Conservation (phyloP, 2,329 filamentous ascomycete genomes). For the Alternaria sp. region DNA sequence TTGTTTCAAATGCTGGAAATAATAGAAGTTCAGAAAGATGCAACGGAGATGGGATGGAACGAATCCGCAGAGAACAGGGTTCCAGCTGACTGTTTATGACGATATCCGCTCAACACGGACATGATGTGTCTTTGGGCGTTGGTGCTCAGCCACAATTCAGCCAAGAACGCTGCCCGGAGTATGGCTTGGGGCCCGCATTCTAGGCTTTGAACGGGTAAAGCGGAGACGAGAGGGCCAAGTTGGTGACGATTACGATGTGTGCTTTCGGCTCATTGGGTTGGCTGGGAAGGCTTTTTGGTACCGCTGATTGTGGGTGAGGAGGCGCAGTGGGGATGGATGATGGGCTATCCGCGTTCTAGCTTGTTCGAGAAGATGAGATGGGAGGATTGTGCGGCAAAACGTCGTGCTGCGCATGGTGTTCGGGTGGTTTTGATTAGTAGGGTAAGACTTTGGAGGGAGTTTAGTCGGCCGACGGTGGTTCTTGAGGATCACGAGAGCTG, state of each 20-base stretch:
- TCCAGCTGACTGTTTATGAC: constrained; percentile 9
- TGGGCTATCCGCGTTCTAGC: neutral
- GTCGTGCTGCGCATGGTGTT: neutral
- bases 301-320: constrained; percentile 4
- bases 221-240: neutral
- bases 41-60: constrained; percentile 8
- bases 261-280: neutral
- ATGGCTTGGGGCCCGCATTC: neutral
- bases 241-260: neutral
- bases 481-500: neutral
- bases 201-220: constrained; percentile 3
- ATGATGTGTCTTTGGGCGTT: constrained; percentile 3
- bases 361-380: neutral
- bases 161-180: constrained; percentile 4
- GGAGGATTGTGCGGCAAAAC: neutral
- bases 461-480: neutral
- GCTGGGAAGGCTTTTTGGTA: neutral
- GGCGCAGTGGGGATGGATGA: constrained; percentile 1
- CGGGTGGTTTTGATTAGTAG: neutral
- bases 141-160: constrained; percentile 18
- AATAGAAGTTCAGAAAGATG: constrained; percentile 5
- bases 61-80: neutral
- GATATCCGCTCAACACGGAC: constrained; percentile 12
- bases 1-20: neutral
- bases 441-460: neutral